phyloP scores from a whole-genome alignment of 2,329 filamentous ascomycete genomes.

The Coleophoma cylindrospora region DNA sequence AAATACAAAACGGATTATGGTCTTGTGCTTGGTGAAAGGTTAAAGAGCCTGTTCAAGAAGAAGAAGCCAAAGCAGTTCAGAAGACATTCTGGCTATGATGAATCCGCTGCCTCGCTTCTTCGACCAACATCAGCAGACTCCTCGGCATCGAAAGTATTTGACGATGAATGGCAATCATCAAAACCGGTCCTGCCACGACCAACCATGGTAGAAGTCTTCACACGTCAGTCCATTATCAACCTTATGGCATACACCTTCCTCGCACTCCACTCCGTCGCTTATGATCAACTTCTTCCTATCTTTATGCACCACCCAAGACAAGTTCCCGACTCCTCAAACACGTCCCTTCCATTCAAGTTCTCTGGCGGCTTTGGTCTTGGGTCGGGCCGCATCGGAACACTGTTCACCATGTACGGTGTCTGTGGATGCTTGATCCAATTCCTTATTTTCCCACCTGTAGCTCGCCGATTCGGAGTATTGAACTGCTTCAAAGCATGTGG shows the following conservation, averaged over 20 bases:
- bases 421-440: conserved; percentile 81
- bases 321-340: conserved; percentile 47
- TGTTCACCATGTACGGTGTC: conserved; percentile 81
- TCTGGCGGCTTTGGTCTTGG: conserved; percentile 72
- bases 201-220: conserved; percentile 62
- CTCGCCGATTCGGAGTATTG: conserved; percentile 67
- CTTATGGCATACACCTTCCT: conserved; percentile 75
- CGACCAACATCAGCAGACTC: conserved; percentile 28
- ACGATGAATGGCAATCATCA: conserved; percentile 19
- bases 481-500: conserved; percentile 63
- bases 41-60: conserved; percentile 37
- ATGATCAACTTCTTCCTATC: conserved; percentile 82
- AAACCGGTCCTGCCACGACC: conserved; percentile 26
- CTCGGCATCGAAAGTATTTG: conserved; percentile 15
- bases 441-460: conserved; percentile 72
- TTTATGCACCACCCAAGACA: conserved; percentile 74
- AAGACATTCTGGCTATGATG: conserved; percentile 47
- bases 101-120: conserved; percentile 51
- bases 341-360: conserved; percentile 73
- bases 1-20: conserved; percentile 70
- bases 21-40: conserved; percentile 62
- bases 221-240: conserved; percentile 68
- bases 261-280: conserved; percentile 77
- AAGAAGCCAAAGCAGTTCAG: conserved; percentile 11
- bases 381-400: conserved; percentile 72